phyloP scores from a whole-genome alignment of 441 rosid species.

The Arabidopsis lyrata region DNA sequence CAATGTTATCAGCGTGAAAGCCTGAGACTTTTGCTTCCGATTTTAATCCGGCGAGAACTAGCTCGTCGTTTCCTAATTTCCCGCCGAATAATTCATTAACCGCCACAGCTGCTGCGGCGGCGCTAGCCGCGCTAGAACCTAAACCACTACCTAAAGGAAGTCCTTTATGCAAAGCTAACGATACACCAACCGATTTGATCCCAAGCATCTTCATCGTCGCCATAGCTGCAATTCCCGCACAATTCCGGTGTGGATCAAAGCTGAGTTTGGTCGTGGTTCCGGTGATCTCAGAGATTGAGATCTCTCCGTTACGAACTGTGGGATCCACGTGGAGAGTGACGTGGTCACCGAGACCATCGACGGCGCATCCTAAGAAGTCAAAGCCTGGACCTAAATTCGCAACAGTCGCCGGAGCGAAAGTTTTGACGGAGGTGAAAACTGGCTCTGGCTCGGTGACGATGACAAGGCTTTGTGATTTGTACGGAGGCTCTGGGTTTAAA shows the following conservation, averaged over 20 bases:
- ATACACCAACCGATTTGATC: slow-evolving; percentile 74
- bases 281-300: slow-evolving; percentile 64
- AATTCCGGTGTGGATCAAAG: slow-evolving; percentile 69
- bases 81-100: slow-evolving; percentile 80
- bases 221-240: slow-evolving; percentile 87
- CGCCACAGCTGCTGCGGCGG: slow-evolving; percentile 88
- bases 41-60: slow-evolving; percentile 76
- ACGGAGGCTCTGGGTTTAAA: slow-evolving; percentile 59
- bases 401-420: slow-evolving; percentile 91
- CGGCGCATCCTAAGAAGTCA: slow-evolving; percentile 88
- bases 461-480: slow-evolving; percentile 39
- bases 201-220: slow-evolving; percentile 80
- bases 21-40: slow-evolving; percentile 92
- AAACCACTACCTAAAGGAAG: slow-evolving; percentile 86
- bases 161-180: slow-evolving; percentile 80
- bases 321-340: slow-evolving; percentile 73
- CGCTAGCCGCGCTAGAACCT: slow-evolving; percentile 85
- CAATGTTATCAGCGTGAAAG: slow-evolving; percentile 88
- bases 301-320: slow-evolving; percentile 67
- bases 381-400: slow-evolving; percentile 91
- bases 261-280: slow-evolving; percentile 69
- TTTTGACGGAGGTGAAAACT: slow-evolving; percentile 68
- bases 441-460: slow-evolving; percentile 68
- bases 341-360: slow-evolving; percentile 86
- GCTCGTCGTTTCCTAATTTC: slow-evolving; percentile 52